phyloP scores from a whole-genome alignment of 2,329 filamentous ascomycete species.

The Colletotrichum sp. region DNA sequence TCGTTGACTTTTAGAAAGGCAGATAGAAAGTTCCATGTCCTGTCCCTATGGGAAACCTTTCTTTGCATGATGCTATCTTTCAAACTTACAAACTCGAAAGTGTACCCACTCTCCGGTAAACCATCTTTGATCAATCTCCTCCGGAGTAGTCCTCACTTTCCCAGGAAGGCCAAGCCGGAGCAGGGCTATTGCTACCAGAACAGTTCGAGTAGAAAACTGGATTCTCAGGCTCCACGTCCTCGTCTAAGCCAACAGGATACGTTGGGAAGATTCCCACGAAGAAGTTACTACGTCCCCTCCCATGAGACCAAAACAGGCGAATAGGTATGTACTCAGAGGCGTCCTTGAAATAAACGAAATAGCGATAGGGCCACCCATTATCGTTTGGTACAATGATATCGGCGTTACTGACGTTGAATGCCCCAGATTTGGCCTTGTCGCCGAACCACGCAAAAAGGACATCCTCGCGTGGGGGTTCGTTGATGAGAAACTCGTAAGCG shows the following conservation, averaged over 20 bases:
- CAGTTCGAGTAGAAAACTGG: neutral
- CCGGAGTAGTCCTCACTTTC: neutral
- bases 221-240: neutral
- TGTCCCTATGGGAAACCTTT: rapidly evolving
- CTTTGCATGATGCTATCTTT: neutral
- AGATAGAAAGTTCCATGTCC: neutral
- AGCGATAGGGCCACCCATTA: neutral
- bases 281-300: neutral
- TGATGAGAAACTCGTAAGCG: neutral
- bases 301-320: constrained; percentile 1
- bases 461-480: neutral
- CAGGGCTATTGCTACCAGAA: neutral
- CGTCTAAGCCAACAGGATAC: neutral
- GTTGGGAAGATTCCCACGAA: neutral
- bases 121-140: neutral
- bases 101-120: neutral
- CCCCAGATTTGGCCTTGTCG: neutral
- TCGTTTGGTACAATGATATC: neutral
- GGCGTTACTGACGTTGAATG: neutral
- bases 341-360: neutral
- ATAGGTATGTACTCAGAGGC: neutral
- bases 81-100: neutral
- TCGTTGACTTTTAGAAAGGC: neutral
- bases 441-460: neutral
- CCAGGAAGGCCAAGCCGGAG: neutral